Evolutionary conservation across 129 eudicot genomes (phyloP), one percentile per base, ranked within the genome.

Genomic region (Chrysanthemum makinoi): DNA sequence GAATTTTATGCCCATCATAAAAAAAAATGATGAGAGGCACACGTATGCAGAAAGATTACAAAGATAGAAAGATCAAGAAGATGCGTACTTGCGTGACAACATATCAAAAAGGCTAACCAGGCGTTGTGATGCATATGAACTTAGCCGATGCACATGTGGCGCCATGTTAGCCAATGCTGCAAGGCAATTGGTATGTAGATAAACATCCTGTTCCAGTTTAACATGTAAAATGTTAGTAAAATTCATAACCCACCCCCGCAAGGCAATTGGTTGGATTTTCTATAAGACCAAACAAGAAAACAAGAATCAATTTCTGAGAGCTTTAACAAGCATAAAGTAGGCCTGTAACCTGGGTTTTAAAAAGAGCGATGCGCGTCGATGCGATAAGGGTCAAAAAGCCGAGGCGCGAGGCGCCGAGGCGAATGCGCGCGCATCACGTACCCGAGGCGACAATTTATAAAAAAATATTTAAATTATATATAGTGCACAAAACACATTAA

Each of bases 101-200:
- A 89, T 87, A 65, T 89, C 85, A 47, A 94, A 94, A 77, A 89
- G 96, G 95, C 95, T 85, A 75, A 94, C 96, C 65, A 94, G 75
- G 47, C 95, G 86, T 80, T 94, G 98, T 51, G 98, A 87, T 65
- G 98, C 97, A 84, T 89, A 94, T 16, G 93, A 88, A 81, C 90
- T 87, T 75, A 94, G 74, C 58, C 89, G 89, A 76, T 94, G 95
- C 58, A 87, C 97, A 68, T 94, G 91, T 52, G 98, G 97, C 2
- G 98, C 98, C 97, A 94, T 94, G 78, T 94, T 94, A 43, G 97
- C 96, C 83, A 94, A 84, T 58, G 92, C 86, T 75, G 95, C 98
- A 57, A 94, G 91, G 67, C 98, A 94, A 82, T 94, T 94, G 66
- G 98, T 94, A 74, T 94, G 98, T 59, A 94, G 96, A 84, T 94